Evolutionary conservation across 2,329 filamentous ascomycete genomes (phyloP).

Genomic region (Aspergillus proliferans): DNA sequence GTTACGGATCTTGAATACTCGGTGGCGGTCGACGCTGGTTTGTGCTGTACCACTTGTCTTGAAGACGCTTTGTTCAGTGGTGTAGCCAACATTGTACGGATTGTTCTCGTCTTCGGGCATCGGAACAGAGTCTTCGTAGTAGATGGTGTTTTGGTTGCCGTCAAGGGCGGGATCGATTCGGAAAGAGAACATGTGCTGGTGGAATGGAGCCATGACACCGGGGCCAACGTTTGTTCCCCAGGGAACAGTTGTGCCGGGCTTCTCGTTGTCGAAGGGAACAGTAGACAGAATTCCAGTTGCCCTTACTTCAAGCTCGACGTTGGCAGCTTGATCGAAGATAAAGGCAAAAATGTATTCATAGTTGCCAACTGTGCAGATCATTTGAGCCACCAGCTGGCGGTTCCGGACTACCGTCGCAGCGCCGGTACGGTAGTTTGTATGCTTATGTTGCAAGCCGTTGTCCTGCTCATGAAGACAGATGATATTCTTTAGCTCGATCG

Average conservation of each 20-base stretch:
- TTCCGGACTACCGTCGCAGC: constrained; percentile 59
- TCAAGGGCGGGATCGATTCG: constrained; percentile 58
- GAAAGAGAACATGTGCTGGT: constrained; percentile 71
- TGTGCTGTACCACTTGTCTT: constrained; percentile 46
- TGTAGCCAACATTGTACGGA: constrained; percentile 57
- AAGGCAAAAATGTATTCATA: constrained; percentile 71
- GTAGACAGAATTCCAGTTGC: constrained; percentile 64
- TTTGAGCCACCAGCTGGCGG: constrained; percentile 61
- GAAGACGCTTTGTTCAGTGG: constrained; percentile 47
- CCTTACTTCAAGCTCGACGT: constrained; percentile 61
- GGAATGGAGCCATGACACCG: constrained; percentile 62
- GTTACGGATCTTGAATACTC: constrained; percentile 51
- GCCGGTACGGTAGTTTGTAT: constrained; percentile 64
- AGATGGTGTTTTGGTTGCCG: constrained; percentile 50
- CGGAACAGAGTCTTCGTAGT: constrained; percentile 51
- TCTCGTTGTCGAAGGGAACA: constrained; percentile 56
- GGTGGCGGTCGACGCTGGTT: constrained; percentile 45
- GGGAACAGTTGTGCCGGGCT: constrained; percentile 53
- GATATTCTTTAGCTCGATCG: constrained; percentile 56
- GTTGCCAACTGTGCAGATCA: constrained; percentile 65
- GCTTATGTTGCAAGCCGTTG: constrained; percentile 63
- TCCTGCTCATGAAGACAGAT: constrained; percentile 69
- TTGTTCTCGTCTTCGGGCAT: constrained; percentile 52
- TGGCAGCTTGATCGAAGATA: constrained; percentile 65
- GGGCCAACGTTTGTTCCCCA: constrained; percentile 66